Percentiles rank a stretch among this genome's conserved stretches.
phyloP scores from a whole-genome alignment of 208 protist genomes.

The Wallacemonas collosoma region DNA sequence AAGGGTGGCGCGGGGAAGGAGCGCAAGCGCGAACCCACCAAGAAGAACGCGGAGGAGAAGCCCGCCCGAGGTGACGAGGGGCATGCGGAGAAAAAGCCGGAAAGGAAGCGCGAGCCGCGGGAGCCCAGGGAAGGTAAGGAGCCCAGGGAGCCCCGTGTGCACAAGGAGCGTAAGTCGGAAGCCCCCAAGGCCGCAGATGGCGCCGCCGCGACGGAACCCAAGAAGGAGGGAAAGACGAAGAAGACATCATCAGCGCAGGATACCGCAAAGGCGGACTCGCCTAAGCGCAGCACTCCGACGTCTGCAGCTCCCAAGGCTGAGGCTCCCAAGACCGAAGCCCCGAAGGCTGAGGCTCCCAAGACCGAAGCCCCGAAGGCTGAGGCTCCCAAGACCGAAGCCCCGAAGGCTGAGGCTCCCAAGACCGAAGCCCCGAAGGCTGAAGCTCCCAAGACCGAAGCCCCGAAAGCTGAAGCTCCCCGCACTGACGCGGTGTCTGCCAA shows the following conservation, averaged over 20 bases:
- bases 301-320: constrained; percentile 1
- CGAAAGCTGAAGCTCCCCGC: too few species aligned
- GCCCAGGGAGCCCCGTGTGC: background rate
- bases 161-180: background rate
- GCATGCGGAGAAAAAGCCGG: constrained; percentile 15
- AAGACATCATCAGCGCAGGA: constrained; percentile 18
- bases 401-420: background rate
- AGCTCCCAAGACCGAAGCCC: too few species aligned
- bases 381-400: background rate
- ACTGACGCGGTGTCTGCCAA: too few species aligned
- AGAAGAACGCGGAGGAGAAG: constrained; percentile 16
- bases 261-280: constrained; percentile 3
- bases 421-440: background rate
- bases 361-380: background rate
- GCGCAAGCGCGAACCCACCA: constrained; percentile 2
- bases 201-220: background rate
- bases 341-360: background rate
- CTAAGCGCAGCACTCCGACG: background rate
- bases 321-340: background rate
- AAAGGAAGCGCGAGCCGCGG: constrained; percentile 19
- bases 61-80: constrained; percentile 20
- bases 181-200: background rate
- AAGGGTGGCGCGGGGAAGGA: background rate
- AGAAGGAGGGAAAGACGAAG: constrained; percentile 28
- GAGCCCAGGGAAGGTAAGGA: constrained; percentile 17